Percentiles rank a stretch among this genome's conserved stretches.
Conservation (phyloP, 2,329 filamentous ascomycete genomes). For the Pyrenochaeta sp. region DNA sequence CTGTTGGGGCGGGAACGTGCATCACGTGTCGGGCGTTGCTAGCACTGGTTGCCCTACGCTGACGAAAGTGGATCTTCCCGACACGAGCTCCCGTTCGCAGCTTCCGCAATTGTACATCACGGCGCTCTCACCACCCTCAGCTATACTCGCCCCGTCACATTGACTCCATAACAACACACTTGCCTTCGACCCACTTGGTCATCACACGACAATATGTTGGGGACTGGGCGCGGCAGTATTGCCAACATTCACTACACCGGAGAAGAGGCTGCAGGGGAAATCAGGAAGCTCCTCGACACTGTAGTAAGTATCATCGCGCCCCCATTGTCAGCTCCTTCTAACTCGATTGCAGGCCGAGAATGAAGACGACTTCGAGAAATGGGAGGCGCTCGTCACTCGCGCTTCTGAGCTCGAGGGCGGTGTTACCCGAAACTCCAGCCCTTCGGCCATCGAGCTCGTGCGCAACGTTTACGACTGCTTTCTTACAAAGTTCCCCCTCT, state of each 20-base stretch:
- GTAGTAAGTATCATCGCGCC: constrained; percentile 68
- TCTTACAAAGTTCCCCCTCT: constrained; percentile 89
- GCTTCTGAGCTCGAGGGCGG: constrained; percentile 89
- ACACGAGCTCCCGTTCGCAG: constrained; percentile 20
- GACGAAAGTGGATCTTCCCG: constrained; percentile 19
- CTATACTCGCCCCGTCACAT: constrained; percentile 13
- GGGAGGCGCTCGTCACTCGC: constrained; percentile 89
- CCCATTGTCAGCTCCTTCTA: constrained; percentile 9
- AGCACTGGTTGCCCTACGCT: constrained; percentile 2
- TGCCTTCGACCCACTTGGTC: not conserved
- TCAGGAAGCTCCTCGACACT: constrained; percentile 79
- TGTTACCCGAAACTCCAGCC: constrained; percentile 94
- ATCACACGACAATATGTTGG: constrained; percentile 33
- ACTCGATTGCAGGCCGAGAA: constrained; percentile 64
- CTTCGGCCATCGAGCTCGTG: constrained; percentile 86
- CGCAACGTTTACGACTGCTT: constrained; percentile 92
- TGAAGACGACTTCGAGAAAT: constrained; percentile 90
- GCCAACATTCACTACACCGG: constrained; percentile 42
- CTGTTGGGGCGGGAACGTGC: not conserved
- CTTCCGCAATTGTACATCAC: constrained; percentile 14
- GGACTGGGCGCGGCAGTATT: constrained; percentile 41
- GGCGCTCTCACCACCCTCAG: constrained; percentile 20
- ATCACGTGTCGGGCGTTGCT: constrained; percentile 12
- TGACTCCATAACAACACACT: constrained; percentile 7
- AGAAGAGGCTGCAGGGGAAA: constrained; percentile 60